These are phyloP conservation scores for Saccharomycopsis babjevae DNA, from an alignment of 805 yeast genomes.

Conservation along the genomic window DNA sequence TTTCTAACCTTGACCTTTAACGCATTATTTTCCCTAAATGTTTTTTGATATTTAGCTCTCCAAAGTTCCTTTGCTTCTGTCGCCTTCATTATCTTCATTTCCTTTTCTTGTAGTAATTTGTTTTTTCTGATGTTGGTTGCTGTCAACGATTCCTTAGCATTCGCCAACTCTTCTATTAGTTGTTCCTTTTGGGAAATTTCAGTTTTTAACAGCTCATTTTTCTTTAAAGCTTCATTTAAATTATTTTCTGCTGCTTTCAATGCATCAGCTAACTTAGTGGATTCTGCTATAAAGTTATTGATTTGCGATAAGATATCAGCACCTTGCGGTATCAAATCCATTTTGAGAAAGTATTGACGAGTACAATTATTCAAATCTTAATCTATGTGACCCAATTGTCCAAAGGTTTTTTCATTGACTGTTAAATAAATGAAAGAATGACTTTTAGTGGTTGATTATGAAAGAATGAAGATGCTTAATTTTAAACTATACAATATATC, in stretches of 20 bases:
- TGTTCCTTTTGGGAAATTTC: background rate
- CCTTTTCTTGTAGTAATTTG: background rate
- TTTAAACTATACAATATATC: too few relatives aligned
- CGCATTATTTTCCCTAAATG: background rate
- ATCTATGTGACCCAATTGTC: background rate
- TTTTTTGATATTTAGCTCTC: background rate
- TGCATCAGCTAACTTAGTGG: background rate
- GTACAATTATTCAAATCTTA: background rate
- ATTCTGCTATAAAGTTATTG: background rate
- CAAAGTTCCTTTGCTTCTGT: background rate
- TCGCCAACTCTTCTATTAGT: background rate
- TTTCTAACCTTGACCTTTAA: background rate
- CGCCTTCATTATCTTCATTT: background rate
- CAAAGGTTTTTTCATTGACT: background rate
- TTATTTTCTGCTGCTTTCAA: background rate
- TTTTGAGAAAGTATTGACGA: background rate
- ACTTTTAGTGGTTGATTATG: too few relatives aligned
- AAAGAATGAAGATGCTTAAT: too few relatives aligned
- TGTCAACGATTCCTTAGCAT: background rate
- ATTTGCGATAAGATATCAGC: background rate
- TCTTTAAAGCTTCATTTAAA: background rate
- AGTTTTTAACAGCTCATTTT: background rate
- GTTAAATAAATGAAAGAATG: too few relatives aligned
- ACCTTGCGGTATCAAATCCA: background rate
- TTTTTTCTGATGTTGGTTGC: background rate